Base-by-base conservation (phyloP, 2,329 filamentous ascomycete species). In the Beauveria brongniartii region DNA sequence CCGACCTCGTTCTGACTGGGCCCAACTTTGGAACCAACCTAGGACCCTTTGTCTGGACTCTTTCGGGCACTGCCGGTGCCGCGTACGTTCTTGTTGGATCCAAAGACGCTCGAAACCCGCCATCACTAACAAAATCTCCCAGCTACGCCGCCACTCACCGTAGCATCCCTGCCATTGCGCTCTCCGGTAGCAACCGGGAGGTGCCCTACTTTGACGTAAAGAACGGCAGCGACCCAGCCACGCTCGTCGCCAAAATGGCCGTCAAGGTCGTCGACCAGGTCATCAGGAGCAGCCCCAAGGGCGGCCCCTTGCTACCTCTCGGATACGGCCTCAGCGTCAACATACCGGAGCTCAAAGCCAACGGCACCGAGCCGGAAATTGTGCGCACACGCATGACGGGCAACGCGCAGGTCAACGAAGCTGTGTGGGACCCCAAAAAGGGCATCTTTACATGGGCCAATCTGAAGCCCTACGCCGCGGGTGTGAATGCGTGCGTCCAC, bases 1-100 rank as follows among this genome's bases (percentile, higher is more conserved):
- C 80, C 0, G 82, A 85, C 59, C 74, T 85, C 3, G 74, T 84
- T 22, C 68, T 85, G 4, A 74, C 79, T 0, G 82, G 83, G 0
- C 82, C 82, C 8, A 85, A 85, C 69, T 82, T 77, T 63, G 82
- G 81, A 4, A 74, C 72, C 22, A 84, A 84, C 64, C 67, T 81
- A 0, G 82, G 82, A 0, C 73, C 79, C 0, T 84, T 84, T 65
- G 72, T 82, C 1, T 82, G 77, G 71, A 82, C 80, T 0, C 65
- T 81, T 1, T 78, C 77, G 0, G 80, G 82, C 2, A 80, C 81
- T 5, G 72, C 78, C 10, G 80, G 80, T 7, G 79, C 78, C 34
- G 70, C 70, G 68, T 71, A 58, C 56, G 68, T 65, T 14, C 3
- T 47, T 5, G 3, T 16, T 24, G 3, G 8, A 30, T 5, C 12